Base-by-base conservation (phyloP, 768 basidiomycete species). In the Mycena amicta region DNA sequence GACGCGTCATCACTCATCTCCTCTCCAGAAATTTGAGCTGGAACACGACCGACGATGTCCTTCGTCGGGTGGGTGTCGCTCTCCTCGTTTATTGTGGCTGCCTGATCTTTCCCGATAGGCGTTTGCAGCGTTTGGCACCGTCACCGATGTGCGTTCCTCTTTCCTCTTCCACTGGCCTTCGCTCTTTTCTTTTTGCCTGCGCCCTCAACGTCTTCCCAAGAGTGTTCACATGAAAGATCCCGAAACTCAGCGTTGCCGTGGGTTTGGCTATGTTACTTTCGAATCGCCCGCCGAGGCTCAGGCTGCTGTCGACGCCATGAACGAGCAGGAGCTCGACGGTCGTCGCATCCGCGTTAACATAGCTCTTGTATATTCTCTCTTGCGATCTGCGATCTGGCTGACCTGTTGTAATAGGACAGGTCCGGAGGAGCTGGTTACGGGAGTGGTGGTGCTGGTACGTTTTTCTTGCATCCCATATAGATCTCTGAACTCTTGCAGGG, bases 171-270 rank as follows among this genome's bases (percentile, higher is more conserved):
- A n/a, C n/a, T n/a, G n/a, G n/a, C n/a, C n/a, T n/a, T 28, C 39
- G 20, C 16, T 18, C 41, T 25, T 4, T 0, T 33, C 22, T 15
- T 20, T 12, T 6, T 28, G 13, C 47, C 23, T 20, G 22, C 66
- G 2, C 45, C 29, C 31, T n/a, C 16, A 72, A 75, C 65, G 4
- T 23, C 43, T 6, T 23, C 8, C 20, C 22, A 76, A 97, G 94
- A 90, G 89, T 68, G 92, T 96, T 77, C 92, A 94, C 75, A 95
- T 95, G 93, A 91, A 91, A 80, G 95, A 98, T 78, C 92, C 94
- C 71, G 95, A 96, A 71, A 97, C 95, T 61, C 92, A 93, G 60
- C 92, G 95, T 70, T 93, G 92, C 61, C 89, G 95, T 71, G 95
- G 95, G 70, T 98, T 98, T 75, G 95, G 95, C 59, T 98, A 97